Evolutionary conservation across 2,329 filamentous ascomycete genomes (phyloP).

Genomic region (Pezicula carpinea): DNA sequence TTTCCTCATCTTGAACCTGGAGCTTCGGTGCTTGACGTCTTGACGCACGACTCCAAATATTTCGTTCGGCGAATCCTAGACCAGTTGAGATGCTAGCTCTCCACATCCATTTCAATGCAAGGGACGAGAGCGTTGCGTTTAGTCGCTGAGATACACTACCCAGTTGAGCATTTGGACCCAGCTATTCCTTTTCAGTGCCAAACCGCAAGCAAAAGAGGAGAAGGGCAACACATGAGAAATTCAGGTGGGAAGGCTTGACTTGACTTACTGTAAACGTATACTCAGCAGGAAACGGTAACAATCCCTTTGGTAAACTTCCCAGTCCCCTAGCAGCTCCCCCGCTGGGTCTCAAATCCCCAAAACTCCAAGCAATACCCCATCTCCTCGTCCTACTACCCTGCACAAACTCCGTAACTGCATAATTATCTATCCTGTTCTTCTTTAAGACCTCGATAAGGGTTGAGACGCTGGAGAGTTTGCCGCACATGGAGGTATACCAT

Average conservation of each 20-base stretch:
- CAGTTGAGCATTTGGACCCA: background rate
- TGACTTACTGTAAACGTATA: slow-evolving; percentile 32
- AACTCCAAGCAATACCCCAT: slow-evolving; percentile 91
- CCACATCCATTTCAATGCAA: slow-evolving; percentile 27
- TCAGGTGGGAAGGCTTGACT: background rate
- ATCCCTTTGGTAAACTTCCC: slow-evolving; percentile 38
- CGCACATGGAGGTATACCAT: slow-evolving; percentile 93
- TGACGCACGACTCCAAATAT: slow-evolving; percentile 28
- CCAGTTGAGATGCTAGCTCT: slow-evolving; percentile 17
- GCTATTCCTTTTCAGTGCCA: background rate
- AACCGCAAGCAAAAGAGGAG: background rate
- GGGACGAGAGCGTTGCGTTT: slow-evolving; percentile 22
- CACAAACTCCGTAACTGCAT: slow-evolving; percentile 73
- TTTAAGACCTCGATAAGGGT: slow-evolving; percentile 55
- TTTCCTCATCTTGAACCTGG: slow-evolving; percentile 14
- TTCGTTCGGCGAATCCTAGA: slow-evolving; percentile 26
- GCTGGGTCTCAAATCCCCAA: slow-evolving; percentile 59
- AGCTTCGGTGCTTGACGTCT: slow-evolving; percentile 31
- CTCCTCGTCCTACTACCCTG: slow-evolving; percentile 75
- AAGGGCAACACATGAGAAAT: too few species aligned
- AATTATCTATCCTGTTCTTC: slow-evolving; percentile 64
- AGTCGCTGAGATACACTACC: slow-evolving; percentile 10
- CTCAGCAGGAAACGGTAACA: slow-evolving; percentile 48
- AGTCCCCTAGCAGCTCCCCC: slow-evolving; percentile 34
- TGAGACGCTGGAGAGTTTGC: slow-evolving; percentile 68